A percentile compares a stretch with the other conserved stretches of the same genome.
Evolutionary conservation across 805 yeast species (phyloP).

Genomic region (Brettanomyces naardenensis): DNA sequence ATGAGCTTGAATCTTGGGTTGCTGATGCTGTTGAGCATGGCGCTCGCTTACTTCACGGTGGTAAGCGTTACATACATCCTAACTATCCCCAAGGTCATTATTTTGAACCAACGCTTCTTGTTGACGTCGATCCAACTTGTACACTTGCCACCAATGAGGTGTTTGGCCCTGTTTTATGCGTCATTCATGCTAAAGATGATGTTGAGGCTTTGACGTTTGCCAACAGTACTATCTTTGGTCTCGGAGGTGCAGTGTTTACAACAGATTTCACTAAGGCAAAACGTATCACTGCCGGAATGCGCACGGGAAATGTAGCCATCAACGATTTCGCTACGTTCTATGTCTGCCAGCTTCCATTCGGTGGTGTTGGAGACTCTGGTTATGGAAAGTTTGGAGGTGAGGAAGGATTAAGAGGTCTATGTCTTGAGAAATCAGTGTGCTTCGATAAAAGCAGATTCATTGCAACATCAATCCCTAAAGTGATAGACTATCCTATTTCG

Average conservation of each 20-base stretch:
- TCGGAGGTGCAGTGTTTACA: conserved; percentile 90
- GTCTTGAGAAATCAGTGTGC: conserved; percentile 81
- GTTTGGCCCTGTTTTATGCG: conserved; percentile 83
- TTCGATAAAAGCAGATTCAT: conserved; percentile 75
- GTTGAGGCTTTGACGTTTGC: conserved; percentile 71
- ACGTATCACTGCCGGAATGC: conserved; percentile 52
- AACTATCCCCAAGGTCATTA: conserved; percentile 94
- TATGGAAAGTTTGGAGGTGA: conserved; percentile 98
- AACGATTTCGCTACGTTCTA: conserved; percentile 97
- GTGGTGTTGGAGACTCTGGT: conserved; percentile 89
- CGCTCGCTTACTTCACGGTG: conserved; percentile 79
- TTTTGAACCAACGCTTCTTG: conserved; percentile 82
- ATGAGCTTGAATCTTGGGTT: conserved; percentile 55
- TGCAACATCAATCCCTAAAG: conserved; percentile 77
- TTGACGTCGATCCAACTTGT: conserved; percentile 74
- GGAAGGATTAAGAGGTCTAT: conserved; percentile 89
- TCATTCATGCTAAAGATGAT: conserved; percentile 62
- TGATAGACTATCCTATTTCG: conserved; percentile 85
- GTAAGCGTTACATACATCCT: conserved; percentile 74
- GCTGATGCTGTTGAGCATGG: conserved; percentile 70
- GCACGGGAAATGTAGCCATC: conserved; percentile 90
- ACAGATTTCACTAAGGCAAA: conserved; percentile 47
- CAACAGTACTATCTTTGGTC: conserved; percentile 79
- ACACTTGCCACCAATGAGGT: conserved; percentile 82
- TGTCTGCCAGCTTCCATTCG: conserved; percentile 94